A percentile compares a stretch with the other conserved stretches of the same genome.
These are phyloP conservation scores for Sporothrix curviconia DNA, from an alignment of 2,329 filamentous ascomycete genomes.

Conservation along the genomic window DNA sequence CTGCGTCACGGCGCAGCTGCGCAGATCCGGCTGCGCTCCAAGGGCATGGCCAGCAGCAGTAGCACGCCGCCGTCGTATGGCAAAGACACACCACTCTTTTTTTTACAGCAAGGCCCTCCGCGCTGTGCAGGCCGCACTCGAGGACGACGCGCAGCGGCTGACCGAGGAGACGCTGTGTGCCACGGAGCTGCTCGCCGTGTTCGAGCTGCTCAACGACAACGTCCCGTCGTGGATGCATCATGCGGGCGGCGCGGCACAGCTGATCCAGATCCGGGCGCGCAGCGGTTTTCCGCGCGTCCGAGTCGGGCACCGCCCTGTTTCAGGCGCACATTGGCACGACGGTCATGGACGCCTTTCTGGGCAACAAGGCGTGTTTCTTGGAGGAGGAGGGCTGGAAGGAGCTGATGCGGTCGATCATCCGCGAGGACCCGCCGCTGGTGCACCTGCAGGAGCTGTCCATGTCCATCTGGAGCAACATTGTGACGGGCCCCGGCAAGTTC, in stretches of 20 bases:
- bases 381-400: neutral
- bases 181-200: neutral
- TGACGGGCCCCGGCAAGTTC: neutral
- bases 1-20: neutral
- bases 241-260: neutral
- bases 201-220: constrained; percentile 4
- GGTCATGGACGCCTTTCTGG: constrained; percentile 1
- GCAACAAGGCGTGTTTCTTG: neutral
- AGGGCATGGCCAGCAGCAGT: neutral
- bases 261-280: neutral
- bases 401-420: neutral
- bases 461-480: neutral
- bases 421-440: neutral
- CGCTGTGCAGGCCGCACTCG: neutral
- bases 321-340: neutral
- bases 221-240: constrained; percentile 1
- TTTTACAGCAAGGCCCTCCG: neutral
- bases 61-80: neutral
- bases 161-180: neutral
- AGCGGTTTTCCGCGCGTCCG: neutral
- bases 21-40: neutral
- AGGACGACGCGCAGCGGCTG: neutral
- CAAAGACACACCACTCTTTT: neutral
- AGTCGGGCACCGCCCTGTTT: neutral
- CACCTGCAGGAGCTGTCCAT: neutral